A percentile compares a stretch with the other conserved stretches of the same genome.
Conservation (phyloP, 192 early-diverging fungal species). For the Coemansia sp. region DNA sequence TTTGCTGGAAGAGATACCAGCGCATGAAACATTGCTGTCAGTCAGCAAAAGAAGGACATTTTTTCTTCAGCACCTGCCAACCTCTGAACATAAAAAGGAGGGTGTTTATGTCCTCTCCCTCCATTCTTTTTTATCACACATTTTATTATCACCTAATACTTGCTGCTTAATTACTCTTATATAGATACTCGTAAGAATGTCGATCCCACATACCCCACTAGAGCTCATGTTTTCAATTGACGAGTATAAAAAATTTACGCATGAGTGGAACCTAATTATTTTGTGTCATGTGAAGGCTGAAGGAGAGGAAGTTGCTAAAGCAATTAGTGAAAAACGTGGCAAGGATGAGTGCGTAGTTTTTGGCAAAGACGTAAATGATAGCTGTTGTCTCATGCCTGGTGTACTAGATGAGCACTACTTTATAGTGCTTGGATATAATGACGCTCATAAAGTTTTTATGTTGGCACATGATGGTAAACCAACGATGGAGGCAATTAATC, state of each 20-base stretch:
- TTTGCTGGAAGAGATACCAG: too few species aligned
- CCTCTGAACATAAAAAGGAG: background rate
- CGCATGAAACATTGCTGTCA: too few species aligned
- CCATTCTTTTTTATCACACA: background rate
- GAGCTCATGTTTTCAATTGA: background rate
- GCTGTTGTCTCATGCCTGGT: background rate
- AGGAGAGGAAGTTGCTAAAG: background rate
- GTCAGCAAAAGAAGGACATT: background rate
- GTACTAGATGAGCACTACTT: background rate
- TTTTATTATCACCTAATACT: background rate
- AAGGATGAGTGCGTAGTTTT: background rate
- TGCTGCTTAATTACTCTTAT: background rate
- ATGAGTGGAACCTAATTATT: too few species aligned
- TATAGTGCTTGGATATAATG: background rate
- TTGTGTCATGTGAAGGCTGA: too few species aligned
- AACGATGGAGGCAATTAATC: background rate
- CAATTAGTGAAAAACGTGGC: background rate
- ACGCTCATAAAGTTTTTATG: background rate
- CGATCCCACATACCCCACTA: too few species aligned
- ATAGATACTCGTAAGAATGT: background rate
- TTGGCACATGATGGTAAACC: background rate
- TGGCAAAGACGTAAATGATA: background rate
- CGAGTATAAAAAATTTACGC: background rate
- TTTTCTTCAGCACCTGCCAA: background rate
- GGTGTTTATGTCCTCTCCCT: background rate